A percentile compares a stretch with the other conserved stretches of the same genome.
phyloP scores from a whole-genome alignment of 768 basidiomycete species.

The Amanita fuliginea region DNA sequence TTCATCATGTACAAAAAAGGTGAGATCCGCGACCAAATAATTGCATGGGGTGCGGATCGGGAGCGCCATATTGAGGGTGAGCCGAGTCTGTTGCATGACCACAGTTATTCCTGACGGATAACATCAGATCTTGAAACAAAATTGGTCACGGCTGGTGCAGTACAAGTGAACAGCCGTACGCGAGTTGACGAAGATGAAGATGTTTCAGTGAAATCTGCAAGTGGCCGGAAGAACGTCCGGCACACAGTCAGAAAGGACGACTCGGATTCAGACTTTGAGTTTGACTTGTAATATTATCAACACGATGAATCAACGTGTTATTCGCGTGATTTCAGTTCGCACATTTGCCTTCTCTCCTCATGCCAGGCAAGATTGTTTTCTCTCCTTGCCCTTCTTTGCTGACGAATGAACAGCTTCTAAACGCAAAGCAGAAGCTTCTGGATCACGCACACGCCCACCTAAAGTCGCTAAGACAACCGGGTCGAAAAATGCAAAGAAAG shows the following conservation, averaged over 20 bases:
- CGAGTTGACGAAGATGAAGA: slow-evolving; percentile 34
- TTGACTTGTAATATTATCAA: slow-evolving; percentile 37
- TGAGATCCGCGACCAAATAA: slow-evolving; percentile 78
- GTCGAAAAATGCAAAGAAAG: slow-evolving; percentile 24
- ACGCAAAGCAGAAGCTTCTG: slow-evolving; percentile 29
- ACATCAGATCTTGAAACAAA: slow-evolving; percentile 58
- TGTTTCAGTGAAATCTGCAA: slow-evolving; percentile 17
- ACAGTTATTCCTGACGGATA: slow-evolving; percentile 6
- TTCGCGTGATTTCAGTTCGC: neutral
- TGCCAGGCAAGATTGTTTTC: slow-evolving; percentile 1
- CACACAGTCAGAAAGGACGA: slow-evolving; percentile 33
- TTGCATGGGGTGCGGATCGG: slow-evolving; percentile 74
- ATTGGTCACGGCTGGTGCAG: slow-evolving; percentile 50
- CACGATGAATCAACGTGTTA: neutral
- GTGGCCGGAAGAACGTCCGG: slow-evolving; percentile 42
- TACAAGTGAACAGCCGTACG: slow-evolving; percentile 44
- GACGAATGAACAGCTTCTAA: slow-evolving; percentile 17
- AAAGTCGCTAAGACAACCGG: slow-evolving; percentile 40
- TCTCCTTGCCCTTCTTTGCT: neutral
- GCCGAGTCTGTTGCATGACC: slow-evolving; percentile 9
- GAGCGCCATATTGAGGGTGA: slow-evolving; percentile 72
- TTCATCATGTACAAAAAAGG: slow-evolving; percentile 88
- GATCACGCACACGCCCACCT: slow-evolving; percentile 30
- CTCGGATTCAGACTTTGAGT: slow-evolving; percentile 66
- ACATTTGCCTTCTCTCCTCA: neutral